A percentile compares a stretch with the other conserved stretches of the same genome.
Conservation (phyloP, 1,139 yeast genomes). For the Meyerozyma carpophila region DNA sequence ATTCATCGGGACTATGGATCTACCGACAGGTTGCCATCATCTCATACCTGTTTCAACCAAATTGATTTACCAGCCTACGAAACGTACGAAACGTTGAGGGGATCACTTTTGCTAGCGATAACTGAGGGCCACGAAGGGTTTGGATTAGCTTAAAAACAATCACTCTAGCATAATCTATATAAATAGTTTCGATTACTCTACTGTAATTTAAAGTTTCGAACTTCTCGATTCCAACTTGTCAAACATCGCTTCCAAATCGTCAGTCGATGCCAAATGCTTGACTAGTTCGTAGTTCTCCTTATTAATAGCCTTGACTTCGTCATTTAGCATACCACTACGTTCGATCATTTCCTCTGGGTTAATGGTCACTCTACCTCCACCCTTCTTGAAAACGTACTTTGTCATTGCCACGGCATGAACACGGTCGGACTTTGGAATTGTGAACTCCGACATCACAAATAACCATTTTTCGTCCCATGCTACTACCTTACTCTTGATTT, state of each 20-base stretch:
- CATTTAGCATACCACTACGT: slow-evolving; percentile 52
- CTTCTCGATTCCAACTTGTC: slow-evolving; percentile 3
- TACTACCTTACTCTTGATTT: slow-evolving; percentile 52
- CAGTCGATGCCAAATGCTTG: slow-evolving; percentile 23
- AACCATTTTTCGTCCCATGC: slow-evolving; percentile 93
- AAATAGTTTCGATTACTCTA: neutral
- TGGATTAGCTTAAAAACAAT: slow-evolving; percentile 56
- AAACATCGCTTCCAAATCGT: slow-evolving; percentile 21
- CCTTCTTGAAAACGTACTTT: slow-evolving; percentile 71
- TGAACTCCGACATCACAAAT: slow-evolving; percentile 62
- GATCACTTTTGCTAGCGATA: slow-evolving; percentile 75
- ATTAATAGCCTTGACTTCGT: slow-evolving; percentile 38
- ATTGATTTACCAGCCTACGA: slow-evolving; percentile 92
- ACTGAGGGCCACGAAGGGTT: slow-evolving; percentile 97
- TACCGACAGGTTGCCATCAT: slow-evolving; percentile 83
- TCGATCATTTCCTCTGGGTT: slow-evolving; percentile 56
- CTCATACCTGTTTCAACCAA: slow-evolving; percentile 96
- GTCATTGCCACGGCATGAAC: slow-evolving; percentile 63
- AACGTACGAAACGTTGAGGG: slow-evolving; percentile 78
- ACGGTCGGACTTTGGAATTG: slow-evolving; percentile 25
- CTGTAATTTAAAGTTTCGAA: neutral
- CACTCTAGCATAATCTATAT: neutral
- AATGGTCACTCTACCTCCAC: slow-evolving; percentile 60
- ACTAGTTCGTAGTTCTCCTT: slow-evolving; percentile 23
- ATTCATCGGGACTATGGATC: slow-evolving; percentile 88